These are phyloP conservation scores for Tetracladium setigerum DNA, from an alignment of 495 filamentous ascomycete genomes.

Conservation along the genomic window DNA sequence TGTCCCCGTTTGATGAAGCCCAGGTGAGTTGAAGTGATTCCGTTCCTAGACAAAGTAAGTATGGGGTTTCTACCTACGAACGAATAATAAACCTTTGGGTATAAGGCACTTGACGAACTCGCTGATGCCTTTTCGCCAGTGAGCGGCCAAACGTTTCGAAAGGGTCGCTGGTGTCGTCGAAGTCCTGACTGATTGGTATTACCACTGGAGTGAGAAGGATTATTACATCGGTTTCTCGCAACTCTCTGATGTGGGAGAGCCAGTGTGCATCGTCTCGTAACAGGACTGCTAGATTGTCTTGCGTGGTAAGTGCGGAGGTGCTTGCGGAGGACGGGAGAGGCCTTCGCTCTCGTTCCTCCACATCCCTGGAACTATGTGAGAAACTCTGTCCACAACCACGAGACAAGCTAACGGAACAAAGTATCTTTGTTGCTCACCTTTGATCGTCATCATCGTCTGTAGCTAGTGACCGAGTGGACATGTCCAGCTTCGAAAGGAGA, in stretches of 20 bases:
- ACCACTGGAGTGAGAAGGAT: conserved; percentile 55
- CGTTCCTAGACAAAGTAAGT: conserved; percentile 26
- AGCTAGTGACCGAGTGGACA: too few species aligned
- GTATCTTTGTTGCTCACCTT: conserved; percentile 8
- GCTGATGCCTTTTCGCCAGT: conserved; percentile 43
- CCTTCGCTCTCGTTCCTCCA: conserved; percentile 3
- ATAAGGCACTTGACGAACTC: conserved; percentile 55
- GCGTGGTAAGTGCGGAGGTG: not conserved
- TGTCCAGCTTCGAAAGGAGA: too few species aligned
- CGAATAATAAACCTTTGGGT: conserved; percentile 24
- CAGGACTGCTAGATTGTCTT: conserved; percentile 3
- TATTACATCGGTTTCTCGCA: conserved; percentile 35
- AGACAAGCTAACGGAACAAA: too few species aligned
- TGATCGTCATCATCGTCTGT: conserved; percentile 9
- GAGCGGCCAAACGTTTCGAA: conserved; percentile 53
- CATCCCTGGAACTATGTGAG: conserved; percentile 11
- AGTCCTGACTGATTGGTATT: conserved; percentile 27
- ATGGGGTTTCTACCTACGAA: not conserved
- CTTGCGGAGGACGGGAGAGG: not conserved
- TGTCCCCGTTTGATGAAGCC: conserved; percentile 49
- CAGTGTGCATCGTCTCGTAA: conserved; percentile 15
- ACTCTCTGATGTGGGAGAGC: conserved; percentile 7
- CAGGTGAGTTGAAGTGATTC: conserved; percentile 52
- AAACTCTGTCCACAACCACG: not conserved
- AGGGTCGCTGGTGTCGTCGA: conserved; percentile 36